Evolutionary conservation across 306 rosid genomes (phyloP), one percentile per base, ranked within the genome.

Genomic region (Dalbergia oliveri): DNA sequence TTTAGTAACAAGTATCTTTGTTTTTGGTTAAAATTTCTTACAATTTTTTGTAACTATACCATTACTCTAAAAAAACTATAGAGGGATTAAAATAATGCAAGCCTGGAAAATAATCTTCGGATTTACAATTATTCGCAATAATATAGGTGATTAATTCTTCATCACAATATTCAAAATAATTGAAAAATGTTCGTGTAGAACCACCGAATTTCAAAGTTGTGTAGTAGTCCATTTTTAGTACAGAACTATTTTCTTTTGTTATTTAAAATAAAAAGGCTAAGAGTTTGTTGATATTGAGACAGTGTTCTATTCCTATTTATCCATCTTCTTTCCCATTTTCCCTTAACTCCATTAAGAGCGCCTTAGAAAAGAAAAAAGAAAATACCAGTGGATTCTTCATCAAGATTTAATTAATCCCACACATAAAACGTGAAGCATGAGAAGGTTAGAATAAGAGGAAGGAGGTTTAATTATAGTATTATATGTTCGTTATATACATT

Each of bases 381-480:
- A 50, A 43, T 45, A 41, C 19, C 14, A 54, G 31, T 34, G 9
- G 50, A 43, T 73, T 49, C 43, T 62, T 60, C 33, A 56, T 79
- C 60, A 63, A 50, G 50, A 44, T 51, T n/a, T 67, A 51, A 62
- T 37, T 74, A 57, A 53, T 45, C 57, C 72, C 73, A 39, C 58
- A 14, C 8, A 26, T 26, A 37, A 12, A 49, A 14, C 23, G 31
- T 37, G 41, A 37, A 37, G 41, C 41, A 21, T 49, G 12, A 62
- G 56, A 45, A 11, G 37, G 50, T 72, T 15, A 66, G 60, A 3
- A 37, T 66, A 59, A 72, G 51, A 57, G 63, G 50, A 34, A 66
- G 41, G 62, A 49, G 35, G 53, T 60, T 66, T 83, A 73, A 73
- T 57, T 69, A 67, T 73, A 66, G 58, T 67, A 67, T 21, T 13